Base-by-base conservation (phyloP, 148 eudicot species). In the Rhododendron griersonianum region DNA sequence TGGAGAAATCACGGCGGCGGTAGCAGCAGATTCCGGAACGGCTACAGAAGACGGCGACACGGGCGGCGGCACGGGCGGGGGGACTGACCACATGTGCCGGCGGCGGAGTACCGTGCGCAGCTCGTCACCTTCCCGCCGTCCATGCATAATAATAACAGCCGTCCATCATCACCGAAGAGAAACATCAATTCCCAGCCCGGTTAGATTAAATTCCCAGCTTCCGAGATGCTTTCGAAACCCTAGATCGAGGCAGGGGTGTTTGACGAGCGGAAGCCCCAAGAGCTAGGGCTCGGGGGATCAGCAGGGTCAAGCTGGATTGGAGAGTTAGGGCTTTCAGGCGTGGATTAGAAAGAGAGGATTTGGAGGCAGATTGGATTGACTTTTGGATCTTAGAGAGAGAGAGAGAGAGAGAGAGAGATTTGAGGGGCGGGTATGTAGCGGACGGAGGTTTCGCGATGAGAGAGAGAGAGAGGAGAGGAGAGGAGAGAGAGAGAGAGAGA, bases 71-170 rank as follows among this genome's bases (percentile, higher is more conserved):
- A 28, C 37, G 4, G 75, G 30, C 71, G 79, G 77, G 19, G 41
- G 84, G 89, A 87, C 87, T 47, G 90, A 74, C 85, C 83, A 87
- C 90, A 89, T 86, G 88, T 86, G 90, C 90, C 88, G 87, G 67
- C 80, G 37, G 65, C 75, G 47, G 75, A 74, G 82, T 23, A 35
- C 33, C 83, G 69, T 47, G 67, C 21, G 81, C 75, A 25, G 75
- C 84, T 87, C 86, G 16, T 51, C 57, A 9, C 11, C 50, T 18
- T 55, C 21, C 71, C 84, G 57, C 71, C 84, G 57, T 51, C 80
- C 81, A 74, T 79, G 84, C 85, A 81, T 86, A 84, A 25, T n/a
- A 65, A 84, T 77, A 85, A 81, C 80, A 84, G 18, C 51, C 79
- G 69, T 51, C 85, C 88, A 86, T 81, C 85, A 19, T 37, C 81